Percentiles rank a stretch among this genome's conserved stretches.
Evolutionary conservation across 495 filamentous ascomycete genomes (phyloP).

Genomic region (Halenospora varia): DNA sequence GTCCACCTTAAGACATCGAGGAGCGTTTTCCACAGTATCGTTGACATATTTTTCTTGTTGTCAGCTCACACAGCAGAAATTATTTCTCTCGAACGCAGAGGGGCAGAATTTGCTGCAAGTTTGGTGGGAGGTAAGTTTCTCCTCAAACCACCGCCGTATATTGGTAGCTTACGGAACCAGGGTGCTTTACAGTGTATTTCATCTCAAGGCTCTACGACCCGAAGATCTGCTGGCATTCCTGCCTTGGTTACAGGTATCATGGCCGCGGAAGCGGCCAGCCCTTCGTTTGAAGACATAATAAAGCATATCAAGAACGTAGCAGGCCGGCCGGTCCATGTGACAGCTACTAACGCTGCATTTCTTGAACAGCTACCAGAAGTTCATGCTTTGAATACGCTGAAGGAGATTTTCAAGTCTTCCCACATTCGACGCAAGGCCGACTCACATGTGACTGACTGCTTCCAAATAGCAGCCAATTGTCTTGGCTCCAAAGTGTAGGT

Average conservation of each 20-base stretch:
- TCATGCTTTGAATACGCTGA: constrained; percentile 87
- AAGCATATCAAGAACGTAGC: constrained; percentile 48
- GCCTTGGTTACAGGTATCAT: constrained; percentile 77
- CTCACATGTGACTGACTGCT: constrained; percentile 60
- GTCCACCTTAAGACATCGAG: constrained; percentile 78
- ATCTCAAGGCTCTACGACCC: constrained; percentile 72
- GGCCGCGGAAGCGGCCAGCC: constrained; percentile 43
- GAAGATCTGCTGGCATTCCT: constrained; percentile 88
- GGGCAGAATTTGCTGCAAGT: constrained; percentile 33
- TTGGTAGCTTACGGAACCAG: constrained; percentile 26
- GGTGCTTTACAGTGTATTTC: constrained; percentile 61
- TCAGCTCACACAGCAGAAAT: constrained; percentile 40
- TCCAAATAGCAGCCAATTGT: constrained; percentile 70
- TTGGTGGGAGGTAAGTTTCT: constrained; percentile 67
- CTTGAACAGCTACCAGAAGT: constrained; percentile 69
- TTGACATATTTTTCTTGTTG: constrained; percentile 83
- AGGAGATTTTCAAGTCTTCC: constrained; percentile 80
- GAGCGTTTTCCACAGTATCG: constrained; percentile 90
- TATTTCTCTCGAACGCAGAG: constrained; percentile 29
- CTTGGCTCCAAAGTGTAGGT: constrained; percentile 52
- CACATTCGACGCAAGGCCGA: constrained; percentile 61
- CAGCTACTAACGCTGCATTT: constrained; percentile 53
- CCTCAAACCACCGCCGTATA: constrained; percentile 10
- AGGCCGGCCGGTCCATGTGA: constrained; percentile 40
- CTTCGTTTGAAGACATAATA: constrained; percentile 50